These are phyloP conservation scores for Ziziphus jujuba DNA, from an alignment of 306 rosid species.

Conservation along the genomic window DNA sequence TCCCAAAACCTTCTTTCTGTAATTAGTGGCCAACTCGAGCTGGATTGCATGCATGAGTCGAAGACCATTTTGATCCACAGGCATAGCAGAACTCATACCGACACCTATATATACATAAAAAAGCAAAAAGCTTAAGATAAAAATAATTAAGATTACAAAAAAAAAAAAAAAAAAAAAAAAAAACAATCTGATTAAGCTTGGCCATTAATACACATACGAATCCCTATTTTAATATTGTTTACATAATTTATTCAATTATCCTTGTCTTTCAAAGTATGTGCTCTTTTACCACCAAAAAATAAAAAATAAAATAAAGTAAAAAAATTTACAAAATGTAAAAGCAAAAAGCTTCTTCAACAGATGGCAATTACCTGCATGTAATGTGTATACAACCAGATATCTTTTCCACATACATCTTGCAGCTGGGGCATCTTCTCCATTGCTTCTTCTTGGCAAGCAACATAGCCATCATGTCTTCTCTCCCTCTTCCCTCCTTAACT, in stretches of 20 bases:
- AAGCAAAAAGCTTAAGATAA: neutral
- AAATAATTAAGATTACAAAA: neutral
- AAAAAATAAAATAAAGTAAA: too few species aligned
- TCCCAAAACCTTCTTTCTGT: too few species aligned
- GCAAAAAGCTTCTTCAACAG: too few species aligned
- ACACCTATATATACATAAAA: neutral
- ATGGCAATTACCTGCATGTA: too few species aligned
- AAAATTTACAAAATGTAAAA: neutral
- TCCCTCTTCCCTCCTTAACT: slow-evolving; percentile 23
- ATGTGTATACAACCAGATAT: slow-evolving; percentile 44
- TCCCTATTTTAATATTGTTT: too few species aligned
- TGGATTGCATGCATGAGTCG: neutral
- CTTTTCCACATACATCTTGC: slow-evolving; percentile 55
- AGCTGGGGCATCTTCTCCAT: slow-evolving; percentile 57
- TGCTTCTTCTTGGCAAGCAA: slow-evolving; percentile 40
- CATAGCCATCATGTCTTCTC: slow-evolving; percentile 47
- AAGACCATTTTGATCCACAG: neutral
- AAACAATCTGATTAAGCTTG: too few species aligned
- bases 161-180: neutral
- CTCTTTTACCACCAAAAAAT: too few species aligned
- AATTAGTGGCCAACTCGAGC: too few species aligned
- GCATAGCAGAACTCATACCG: neutral
- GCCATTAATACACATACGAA: too few species aligned
- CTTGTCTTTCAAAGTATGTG: too few species aligned
- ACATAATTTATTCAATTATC: too few species aligned